A percentile compares a stretch with the other conserved stretches of the same genome.
Evolutionary conservation across 257 asterid species (phyloP).

Genomic region (Capsicum chinense): DNA sequence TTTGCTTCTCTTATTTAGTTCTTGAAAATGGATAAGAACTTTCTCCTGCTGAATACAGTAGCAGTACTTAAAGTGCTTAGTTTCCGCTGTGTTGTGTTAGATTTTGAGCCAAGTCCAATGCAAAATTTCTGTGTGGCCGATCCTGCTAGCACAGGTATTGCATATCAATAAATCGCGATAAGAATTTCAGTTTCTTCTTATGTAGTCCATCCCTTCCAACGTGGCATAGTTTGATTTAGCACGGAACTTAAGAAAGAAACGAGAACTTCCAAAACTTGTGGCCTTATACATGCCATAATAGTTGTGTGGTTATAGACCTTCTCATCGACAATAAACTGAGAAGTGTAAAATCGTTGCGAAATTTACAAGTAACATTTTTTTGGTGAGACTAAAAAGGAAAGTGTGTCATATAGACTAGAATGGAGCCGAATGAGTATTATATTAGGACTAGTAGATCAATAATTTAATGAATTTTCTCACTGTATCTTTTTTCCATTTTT

Average conservation of each 20-base stretch:
- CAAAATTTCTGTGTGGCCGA: neutral
- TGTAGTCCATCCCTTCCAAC: neutral
- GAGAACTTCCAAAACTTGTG: neutral
- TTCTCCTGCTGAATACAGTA: neutral
- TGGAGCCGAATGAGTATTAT: neutral
- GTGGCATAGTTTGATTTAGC: neutral
- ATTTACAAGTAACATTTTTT: neutral
- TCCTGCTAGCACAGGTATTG: neutral
- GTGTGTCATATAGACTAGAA: neutral
- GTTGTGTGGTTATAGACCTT: too few relatives aligned
- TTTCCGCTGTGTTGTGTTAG: neutral
- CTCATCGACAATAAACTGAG: too few relatives aligned
- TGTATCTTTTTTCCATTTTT: neutral
- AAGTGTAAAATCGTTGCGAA: neutral
- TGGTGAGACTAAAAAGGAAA: neutral
- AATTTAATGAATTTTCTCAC: neutral
- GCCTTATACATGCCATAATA: neutral
- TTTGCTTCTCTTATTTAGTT: neutral
- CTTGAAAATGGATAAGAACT: slow-evolving; percentile 22
- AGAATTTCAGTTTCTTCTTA: slow-evolving; percentile 8
- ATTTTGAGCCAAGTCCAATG: slow-evolving; percentile 15
- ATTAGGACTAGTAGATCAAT: neutral
- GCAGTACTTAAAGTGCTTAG: neutral
- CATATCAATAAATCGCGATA: neutral
- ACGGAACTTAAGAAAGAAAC: neutral